Percentiles rank a stretch among this genome's conserved stretches.
These are phyloP conservation scores for Styphnolobium japonicum DNA, from an alignment of 306 rosid species.

Conservation along the genomic window DNA sequence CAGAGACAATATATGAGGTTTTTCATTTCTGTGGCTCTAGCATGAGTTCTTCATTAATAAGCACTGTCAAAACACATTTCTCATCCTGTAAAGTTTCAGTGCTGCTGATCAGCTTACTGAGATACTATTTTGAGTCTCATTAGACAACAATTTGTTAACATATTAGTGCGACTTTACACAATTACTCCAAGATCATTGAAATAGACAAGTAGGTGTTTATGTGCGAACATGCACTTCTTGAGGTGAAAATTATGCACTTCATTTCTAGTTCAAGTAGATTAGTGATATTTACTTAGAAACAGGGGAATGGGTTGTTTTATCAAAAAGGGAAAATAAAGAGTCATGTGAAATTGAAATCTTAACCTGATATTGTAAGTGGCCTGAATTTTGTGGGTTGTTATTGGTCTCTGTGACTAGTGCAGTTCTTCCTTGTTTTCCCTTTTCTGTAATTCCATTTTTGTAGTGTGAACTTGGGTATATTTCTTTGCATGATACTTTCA, in stretches of 20 bases:
- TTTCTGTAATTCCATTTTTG: background rate
- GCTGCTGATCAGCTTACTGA: conserved; percentile 3
- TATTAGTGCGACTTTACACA: background rate
- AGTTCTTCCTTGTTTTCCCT: background rate
- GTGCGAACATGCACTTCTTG: conserved; percentile 1
- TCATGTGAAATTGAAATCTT: background rate
- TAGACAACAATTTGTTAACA: background rate
- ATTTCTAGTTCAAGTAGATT: conserved; percentile 7
- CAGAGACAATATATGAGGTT: conserved; percentile 85
- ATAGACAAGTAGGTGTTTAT: conserved; percentile 8
- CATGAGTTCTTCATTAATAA: background rate
- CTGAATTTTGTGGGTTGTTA: background rate
- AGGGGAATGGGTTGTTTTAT: background rate
- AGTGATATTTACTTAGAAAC: background rate
- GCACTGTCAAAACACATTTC: conserved; percentile 3
- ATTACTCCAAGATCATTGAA: background rate
- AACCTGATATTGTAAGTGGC: background rate
- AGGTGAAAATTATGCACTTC: background rate
- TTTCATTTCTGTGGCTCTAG: conserved; percentile 24
- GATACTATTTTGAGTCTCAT: background rate
- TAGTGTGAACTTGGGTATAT: background rate
- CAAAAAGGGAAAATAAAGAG: too few relatives aligned
- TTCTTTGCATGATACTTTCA: too few relatives aligned
- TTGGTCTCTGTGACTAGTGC: too few relatives aligned
- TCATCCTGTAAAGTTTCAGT: conserved; percentile 1